Evolutionary conservation across 1,284 basidiomycete genomes (phyloP).

Genomic region (Irpex rosettiformis): DNA sequence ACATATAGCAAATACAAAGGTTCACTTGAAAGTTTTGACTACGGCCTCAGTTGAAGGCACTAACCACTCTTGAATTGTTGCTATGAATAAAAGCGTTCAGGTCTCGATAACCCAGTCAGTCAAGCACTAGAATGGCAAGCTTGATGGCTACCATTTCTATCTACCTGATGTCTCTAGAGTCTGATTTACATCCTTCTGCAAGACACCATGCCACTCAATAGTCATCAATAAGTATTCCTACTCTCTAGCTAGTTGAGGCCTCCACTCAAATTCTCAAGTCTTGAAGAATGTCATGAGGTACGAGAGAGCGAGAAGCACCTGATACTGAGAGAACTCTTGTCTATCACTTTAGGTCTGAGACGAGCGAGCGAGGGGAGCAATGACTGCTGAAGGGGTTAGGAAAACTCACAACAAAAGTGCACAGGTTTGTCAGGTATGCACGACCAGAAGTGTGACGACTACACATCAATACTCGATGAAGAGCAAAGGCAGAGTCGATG

Average conservation of each 20-base stretch:
- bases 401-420: background rate
- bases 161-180: conserved; percentile 35
- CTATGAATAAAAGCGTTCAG: conserved; percentile 27
- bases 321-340: conserved; percentile 5
- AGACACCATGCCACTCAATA: conserved; percentile 32
- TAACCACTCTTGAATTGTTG: conserved; percentile 39
- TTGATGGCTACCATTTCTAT: conserved; percentile 38
- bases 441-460: too few relatives aligned
- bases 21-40: conserved; percentile 36
- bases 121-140: conserved; percentile 20
- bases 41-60: conserved; percentile 32
- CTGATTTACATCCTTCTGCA: conserved; percentile 21
- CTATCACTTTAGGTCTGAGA: conserved; percentile 34
- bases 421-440: background rate
- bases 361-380: conserved; percentile 20
- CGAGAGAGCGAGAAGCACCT: conserved; percentile 9
- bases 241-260: conserved; percentile 35
- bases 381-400: conserved; percentile 16
- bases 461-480: too few relatives aligned
- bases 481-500: too few relatives aligned
- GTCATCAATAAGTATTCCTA: conserved; percentile 30
- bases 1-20: background rate
- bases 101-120: background rate
- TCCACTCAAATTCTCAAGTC: conserved; percentile 30
- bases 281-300: conserved; percentile 12